A percentile compares a stretch with the other conserved stretches of the same genome.
phyloP scores from a whole-genome alignment of 2,329 filamentous ascomycete species.

The Ploettnerulaceae sp. region DNA sequence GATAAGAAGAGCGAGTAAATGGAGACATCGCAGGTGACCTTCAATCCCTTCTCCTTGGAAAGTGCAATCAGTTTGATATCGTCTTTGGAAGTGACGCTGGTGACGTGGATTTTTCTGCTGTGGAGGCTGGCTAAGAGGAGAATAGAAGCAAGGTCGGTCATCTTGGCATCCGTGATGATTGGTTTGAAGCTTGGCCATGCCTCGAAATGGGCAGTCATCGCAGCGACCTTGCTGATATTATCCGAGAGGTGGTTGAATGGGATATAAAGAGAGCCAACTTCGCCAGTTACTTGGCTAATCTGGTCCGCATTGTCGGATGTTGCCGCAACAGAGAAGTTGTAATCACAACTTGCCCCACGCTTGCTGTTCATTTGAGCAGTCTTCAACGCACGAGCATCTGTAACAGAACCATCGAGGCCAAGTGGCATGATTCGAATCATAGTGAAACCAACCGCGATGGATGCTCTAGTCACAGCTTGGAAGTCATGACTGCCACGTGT shows the following conservation, averaged over 20 bases:
- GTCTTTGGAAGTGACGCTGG: constrained; percentile 74
- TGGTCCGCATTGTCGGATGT: constrained; percentile 70
- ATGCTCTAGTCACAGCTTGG: constrained; percentile 65
- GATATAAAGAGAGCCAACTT: constrained; percentile 77
- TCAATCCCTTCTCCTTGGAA: constrained; percentile 75
- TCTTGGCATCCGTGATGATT: constrained; percentile 76
- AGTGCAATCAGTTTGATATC: constrained; percentile 73
- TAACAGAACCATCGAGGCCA: constrained; percentile 67
- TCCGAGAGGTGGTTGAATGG: constrained; percentile 75
- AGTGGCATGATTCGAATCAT: constrained; percentile 79
- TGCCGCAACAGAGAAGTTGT: constrained; percentile 72
- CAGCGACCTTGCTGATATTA: constrained; percentile 79
- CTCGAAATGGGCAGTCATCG: constrained; percentile 73
- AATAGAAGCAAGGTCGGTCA: constrained; percentile 75
- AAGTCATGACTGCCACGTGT: constrained; percentile 62
- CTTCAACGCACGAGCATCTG: constrained; percentile 66
- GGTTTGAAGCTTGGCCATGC: constrained; percentile 74
- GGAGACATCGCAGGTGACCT: constrained; percentile 78
- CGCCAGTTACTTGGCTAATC: constrained; percentile 65
- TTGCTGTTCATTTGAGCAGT: constrained; percentile 67
- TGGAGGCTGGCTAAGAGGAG: constrained; percentile 73
- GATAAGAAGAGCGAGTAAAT: constrained; percentile 74
- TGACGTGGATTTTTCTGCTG: constrained; percentile 73
- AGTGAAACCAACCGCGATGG: constrained; percentile 69
- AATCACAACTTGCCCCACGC: constrained; percentile 66